Evolutionary conservation across 306 rosid genomes (phyloP).

Genomic region (Fragaria nilgerrensis): DNA sequence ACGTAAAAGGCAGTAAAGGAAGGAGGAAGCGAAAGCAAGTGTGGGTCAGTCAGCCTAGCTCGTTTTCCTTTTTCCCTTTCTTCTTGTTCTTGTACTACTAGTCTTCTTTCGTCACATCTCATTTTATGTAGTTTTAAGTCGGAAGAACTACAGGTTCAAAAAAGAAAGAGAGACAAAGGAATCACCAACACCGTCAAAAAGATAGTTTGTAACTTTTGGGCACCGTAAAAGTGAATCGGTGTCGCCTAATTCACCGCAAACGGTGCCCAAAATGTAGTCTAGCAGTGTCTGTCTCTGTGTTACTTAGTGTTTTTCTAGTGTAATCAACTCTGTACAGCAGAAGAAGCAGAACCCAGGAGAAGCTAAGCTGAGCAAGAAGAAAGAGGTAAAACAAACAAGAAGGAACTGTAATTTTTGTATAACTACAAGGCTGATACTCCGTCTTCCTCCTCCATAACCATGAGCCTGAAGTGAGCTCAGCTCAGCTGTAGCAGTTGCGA

Average conservation of each 20-base stretch:
- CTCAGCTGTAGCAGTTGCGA: neutral
- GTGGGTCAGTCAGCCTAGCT: conserved; percentile 46
- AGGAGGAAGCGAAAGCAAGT: neutral
- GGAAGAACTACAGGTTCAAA: conserved; percentile 74
- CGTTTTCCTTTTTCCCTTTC: conserved; percentile 35
- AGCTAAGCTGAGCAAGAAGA: conserved; percentile 11
- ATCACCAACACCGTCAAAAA: conserved; percentile 33
- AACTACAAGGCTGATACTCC: conserved; percentile 42
- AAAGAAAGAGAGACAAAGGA: conserved; percentile 30
- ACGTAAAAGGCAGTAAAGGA: conserved; percentile 62
- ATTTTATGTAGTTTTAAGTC: conserved; percentile 54
- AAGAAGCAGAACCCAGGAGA: conserved; percentile 27
- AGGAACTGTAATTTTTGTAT: conserved; percentile 10
- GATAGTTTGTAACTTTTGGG: conserved; percentile 41
- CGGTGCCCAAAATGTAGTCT: conserved; percentile 34
- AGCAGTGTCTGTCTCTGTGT: conserved; percentile 28
- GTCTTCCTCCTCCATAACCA: neutral
- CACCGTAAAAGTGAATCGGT: conserved; percentile 35
- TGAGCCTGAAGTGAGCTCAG: conserved; percentile 7
- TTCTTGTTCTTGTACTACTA: conserved; percentile 50
- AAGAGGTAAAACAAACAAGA: conserved; percentile 20
- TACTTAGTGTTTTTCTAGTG: conserved; percentile 25
- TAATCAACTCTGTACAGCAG: conserved; percentile 58
- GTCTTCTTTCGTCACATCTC: conserved; percentile 11
- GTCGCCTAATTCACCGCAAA: neutral